Percentiles rank a stretch among this genome's conserved stretches.
Evolutionary conservation across 176 grass and related monocot species (phyloP).

Genomic region (Rhipidocladum racemiflorum): DNA sequence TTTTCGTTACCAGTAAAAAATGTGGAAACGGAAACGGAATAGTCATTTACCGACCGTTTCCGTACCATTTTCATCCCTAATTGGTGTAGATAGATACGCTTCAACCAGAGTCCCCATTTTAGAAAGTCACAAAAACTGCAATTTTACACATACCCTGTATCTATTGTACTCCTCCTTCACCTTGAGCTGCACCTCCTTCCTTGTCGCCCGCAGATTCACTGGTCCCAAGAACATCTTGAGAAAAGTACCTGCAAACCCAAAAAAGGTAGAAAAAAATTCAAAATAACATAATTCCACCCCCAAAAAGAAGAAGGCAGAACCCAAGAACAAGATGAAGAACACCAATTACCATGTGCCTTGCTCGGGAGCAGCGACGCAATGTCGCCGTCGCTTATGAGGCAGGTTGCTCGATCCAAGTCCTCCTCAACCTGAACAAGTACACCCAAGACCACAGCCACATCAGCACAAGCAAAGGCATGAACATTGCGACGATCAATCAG

Average conservation of each 20-base stretch:
- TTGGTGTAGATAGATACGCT: background rate
- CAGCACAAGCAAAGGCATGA: constrained; percentile 11
- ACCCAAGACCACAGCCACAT: constrained; percentile 13
- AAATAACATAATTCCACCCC: background rate
- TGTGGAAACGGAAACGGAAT: too few relatives aligned
- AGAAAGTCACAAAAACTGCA: background rate
- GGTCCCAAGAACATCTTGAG: constrained; percentile 89
- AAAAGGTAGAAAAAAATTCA: constrained; percentile 6
- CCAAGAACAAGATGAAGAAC: background rate
- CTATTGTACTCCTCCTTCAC: constrained; percentile 98
- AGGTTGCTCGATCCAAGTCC: constrained; percentile 70
- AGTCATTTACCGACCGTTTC: too few relatives aligned
- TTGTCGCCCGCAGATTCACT: constrained; percentile 74
- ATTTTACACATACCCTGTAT: constrained; percentile 72
- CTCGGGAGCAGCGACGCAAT: constrained; percentile 58
- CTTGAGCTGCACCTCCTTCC: constrained; percentile 95
- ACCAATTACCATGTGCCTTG: constrained; percentile 64
- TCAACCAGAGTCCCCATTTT: background rate
- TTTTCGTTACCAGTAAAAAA: too few relatives aligned
- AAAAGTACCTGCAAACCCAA: constrained; percentile 52
- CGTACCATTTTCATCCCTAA: too few relatives aligned
- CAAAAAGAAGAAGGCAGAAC: background rate
- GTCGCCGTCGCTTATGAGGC: constrained; percentile 73
- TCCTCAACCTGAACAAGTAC: constrained; percentile 70
- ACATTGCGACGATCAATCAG: constrained; percentile 16